phyloP scores from a whole-genome alignment of 257 asterid species.

The Penstemon newberryi region DNA sequence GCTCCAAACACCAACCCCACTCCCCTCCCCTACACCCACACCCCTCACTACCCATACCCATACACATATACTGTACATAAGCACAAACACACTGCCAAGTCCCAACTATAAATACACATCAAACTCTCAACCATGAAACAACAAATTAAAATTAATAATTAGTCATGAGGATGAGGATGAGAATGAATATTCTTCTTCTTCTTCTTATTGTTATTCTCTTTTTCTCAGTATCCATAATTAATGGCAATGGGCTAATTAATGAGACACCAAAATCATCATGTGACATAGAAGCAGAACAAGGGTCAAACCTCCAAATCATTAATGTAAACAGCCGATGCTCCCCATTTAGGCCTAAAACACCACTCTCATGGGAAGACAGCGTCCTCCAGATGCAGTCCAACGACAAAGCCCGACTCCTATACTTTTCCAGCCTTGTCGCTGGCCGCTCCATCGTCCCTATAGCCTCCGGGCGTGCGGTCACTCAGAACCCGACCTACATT shows the following conservation, averaged over 20 bases:
- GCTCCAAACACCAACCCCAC: background rate
- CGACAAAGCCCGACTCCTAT: conserved; percentile 59
- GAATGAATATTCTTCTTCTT: conserved; percentile 26
- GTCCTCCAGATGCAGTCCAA: conserved; percentile 70
- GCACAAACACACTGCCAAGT: background rate
- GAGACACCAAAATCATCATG: conserved; percentile 37
- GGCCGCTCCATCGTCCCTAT: conserved; percentile 61
- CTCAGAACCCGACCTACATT: conserved; percentile 74
- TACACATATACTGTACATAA: too few species aligned
- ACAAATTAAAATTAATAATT: background rate
- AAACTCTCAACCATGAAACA: background rate
- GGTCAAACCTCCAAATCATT: conserved; percentile 58
- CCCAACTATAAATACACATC: conserved; percentile 33
- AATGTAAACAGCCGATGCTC: conserved; percentile 71
- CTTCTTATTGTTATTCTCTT: conserved; percentile 32
- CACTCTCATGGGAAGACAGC: conserved; percentile 58
- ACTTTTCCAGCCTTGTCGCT: conserved; percentile 63
- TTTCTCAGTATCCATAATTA: conserved; percentile 24
- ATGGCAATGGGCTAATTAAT: background rate
- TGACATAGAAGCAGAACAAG: conserved; percentile 25
- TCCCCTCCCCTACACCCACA: background rate
- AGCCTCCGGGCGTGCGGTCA: conserved; percentile 66
- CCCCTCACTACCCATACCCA: background rate
- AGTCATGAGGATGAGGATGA: background rate
- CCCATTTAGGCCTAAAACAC: conserved; percentile 46